Evolutionary conservation across 75 land plant species (phyloP).

Genomic region (Selaginella moellendorffii): DNA sequence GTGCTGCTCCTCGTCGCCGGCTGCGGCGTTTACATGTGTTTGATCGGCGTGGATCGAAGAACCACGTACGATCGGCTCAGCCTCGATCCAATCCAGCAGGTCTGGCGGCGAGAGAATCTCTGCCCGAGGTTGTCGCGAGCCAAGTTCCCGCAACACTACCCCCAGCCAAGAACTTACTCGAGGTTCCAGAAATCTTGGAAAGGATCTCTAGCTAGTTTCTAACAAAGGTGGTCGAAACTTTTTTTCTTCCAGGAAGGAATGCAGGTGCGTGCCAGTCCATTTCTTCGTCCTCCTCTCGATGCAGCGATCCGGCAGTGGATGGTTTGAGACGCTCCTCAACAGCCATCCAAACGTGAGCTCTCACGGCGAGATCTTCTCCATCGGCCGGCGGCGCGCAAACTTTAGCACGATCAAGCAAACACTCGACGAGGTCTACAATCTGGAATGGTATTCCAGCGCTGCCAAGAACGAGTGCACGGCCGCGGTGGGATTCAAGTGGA

Average conservation of each 20-base stretch:
- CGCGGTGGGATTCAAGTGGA: constrained; percentile 87
- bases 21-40: constrained; percentile 24
- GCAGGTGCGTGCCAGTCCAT: constrained; percentile 65
- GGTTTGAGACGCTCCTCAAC: constrained; percentile 80
- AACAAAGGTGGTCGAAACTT: too few relatives aligned
- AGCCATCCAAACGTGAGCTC: constrained; percentile 71
- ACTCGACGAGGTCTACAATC: constrained; percentile 51
- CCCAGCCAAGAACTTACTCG: neutral
- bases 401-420: constrained; percentile 28
- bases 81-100: constrained; percentile 5
- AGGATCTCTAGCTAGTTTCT: too few relatives aligned
- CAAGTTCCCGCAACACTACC: neutral
- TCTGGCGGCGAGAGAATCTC: neutral
- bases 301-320: constrained; percentile 88
- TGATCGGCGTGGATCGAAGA: constrained; percentile 22
- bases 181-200: too few relatives aligned
- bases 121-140: neutral
- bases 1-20: constrained; percentile 23
- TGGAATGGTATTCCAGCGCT: constrained; percentile 71
- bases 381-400: constrained; percentile 33
- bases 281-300: constrained; percentile 51
- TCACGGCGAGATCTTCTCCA: constrained; percentile 61
- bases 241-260: constrained; percentile 41
- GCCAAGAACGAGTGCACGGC: constrained; percentile 71
- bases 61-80: neutral